Conservation (phyloP, 345 rosid genomes). For the Melaleuca quinquenervia region DNA sequence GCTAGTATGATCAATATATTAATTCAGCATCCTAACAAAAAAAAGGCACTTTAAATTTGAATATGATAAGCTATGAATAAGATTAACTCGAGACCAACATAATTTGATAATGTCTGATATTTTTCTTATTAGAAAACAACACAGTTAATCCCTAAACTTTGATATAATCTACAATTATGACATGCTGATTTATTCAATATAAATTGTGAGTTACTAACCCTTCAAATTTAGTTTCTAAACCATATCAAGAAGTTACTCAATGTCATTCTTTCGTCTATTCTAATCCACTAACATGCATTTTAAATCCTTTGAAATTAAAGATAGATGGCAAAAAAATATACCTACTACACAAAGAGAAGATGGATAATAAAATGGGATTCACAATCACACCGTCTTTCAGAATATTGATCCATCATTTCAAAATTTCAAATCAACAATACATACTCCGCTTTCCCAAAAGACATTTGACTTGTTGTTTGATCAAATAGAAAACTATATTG, state of each 20-base stretch:
- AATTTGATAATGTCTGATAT: background rate
- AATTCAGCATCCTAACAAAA: background rate
- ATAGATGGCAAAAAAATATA: background rate
- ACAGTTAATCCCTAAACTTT: background rate
- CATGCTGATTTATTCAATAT: background rate
- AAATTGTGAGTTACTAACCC: background rate
- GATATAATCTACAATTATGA: background rate
- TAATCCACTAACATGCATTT: background rate
- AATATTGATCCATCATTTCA: background rate
- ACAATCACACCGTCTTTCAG: background rate
- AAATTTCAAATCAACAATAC: background rate
- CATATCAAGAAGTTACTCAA: background rate
- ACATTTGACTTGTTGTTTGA: background rate
- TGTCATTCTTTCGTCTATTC: accelerated
- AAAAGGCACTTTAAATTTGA: background rate
- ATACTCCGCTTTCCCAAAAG: background rate
- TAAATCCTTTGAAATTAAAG: background rate
- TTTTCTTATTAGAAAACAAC: background rate
- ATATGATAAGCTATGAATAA: background rate
- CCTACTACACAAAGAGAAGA: background rate
- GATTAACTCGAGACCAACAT: background rate
- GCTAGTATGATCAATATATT: background rate
- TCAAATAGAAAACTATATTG: background rate
- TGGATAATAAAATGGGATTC: background rate
- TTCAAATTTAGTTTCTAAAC: background rate